Evolutionary conservation across 495 filamentous ascomycete genomes (phyloP).

Genomic region (Tricharina praecox): DNA sequence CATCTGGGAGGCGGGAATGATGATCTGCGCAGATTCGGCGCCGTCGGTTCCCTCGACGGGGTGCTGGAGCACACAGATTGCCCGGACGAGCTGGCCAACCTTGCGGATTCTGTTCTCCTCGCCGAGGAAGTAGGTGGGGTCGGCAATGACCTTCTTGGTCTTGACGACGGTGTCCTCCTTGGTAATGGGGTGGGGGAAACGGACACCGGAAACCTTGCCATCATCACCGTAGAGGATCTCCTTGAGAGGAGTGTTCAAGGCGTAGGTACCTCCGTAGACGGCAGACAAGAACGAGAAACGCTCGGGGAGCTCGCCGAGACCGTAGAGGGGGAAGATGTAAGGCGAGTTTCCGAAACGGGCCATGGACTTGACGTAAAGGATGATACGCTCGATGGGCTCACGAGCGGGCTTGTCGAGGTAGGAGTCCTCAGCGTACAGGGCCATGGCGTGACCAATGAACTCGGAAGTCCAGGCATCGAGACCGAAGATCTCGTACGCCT

Average conservation of each 20-base stretch:
- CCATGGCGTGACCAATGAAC: slow-evolving; percentile 97
- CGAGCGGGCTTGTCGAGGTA: slow-evolving; percentile 62
- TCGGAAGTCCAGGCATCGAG: slow-evolving; percentile 83
- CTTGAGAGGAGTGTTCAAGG: slow-evolving; percentile 88
- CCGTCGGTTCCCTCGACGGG: slow-evolving; percentile 73
- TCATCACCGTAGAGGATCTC: slow-evolving; percentile 69
- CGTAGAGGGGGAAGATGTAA: slow-evolving; percentile 98
- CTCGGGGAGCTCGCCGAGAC: slow-evolving; percentile 91
- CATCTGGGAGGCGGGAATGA: slow-evolving; percentile 94
- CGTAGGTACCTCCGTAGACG: slow-evolving; percentile 97
- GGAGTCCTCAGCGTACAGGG: slow-evolving; percentile 73
- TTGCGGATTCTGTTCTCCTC: slow-evolving; percentile 50
- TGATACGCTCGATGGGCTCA: slow-evolving; percentile 80
- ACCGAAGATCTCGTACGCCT: slow-evolving; percentile 93
- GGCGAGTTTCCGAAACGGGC: slow-evolving; percentile 95
- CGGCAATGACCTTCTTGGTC: slow-evolving; percentile 86
- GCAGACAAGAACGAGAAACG: slow-evolving; percentile 94
- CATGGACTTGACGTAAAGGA: slow-evolving; percentile 94
- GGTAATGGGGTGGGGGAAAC: slow-evolving; percentile 62
- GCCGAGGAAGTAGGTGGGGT: slow-evolving; percentile 87
- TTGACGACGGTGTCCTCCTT: slow-evolving; percentile 87
- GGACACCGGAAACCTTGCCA: slow-evolving; percentile 77
- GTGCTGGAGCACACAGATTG: slow-evolving; percentile 94
- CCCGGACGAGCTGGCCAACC: slow-evolving; percentile 77
- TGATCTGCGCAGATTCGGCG: slow-evolving; percentile 82